Base-by-base conservation (phyloP, 2,329 filamentous ascomycete genomes). In the Colletotrichum navitas region DNA sequence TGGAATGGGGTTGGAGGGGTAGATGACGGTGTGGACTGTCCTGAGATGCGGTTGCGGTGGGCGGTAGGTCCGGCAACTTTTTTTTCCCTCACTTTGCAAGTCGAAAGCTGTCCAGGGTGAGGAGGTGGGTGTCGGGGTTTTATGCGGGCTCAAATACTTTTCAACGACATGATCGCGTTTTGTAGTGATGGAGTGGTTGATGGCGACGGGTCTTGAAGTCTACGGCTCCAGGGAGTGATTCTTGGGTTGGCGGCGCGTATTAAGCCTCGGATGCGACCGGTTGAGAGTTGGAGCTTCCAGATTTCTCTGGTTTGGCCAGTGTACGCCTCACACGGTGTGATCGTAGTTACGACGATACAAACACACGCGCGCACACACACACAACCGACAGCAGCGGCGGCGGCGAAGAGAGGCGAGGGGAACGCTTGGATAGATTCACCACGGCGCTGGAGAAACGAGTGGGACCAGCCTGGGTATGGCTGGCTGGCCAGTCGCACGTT, bases 151-250 rank as follows among this genome's bases (percentile, higher is more conserved):
- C 63, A 74, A 60, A 66, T 41, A 41, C 43, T 65, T 72, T 74
- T 74, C 68, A 62, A 54, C 63, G 66, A 73, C 73, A 74, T 74
- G 63, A 66, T 73, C 61, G 73, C 72, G 71, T 71, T 36, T 65
- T 61, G 11, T 18, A 43, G 70, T 66, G 39, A 59, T 63, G n/a
- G 52, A 63, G 24, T n/a, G 41, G 59, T 56, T 68, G 59, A 49
- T 29, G 51, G 32, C 32, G 58, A 32, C 18, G 24, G 39, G 52
- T 68, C 34, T 36, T 56, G 56, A 26, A 26, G 55, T 58, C 64
- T 59, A 43, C 52, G 58, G 60, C 45, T 55, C 49, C 52, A n/a
- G 62, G 34, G 32, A 47, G 36, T 54, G 43, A 71, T 54, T 54
- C 24, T 56, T 58, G 51, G 45, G 41, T 51, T 61, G 55, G 14